A percentile compares a stretch with the other conserved stretches of the same genome.
These are phyloP conservation scores for Claviceps monticola DNA, from an alignment of 2,329 filamentous ascomycete genomes.

Conservation along the genomic window DNA sequence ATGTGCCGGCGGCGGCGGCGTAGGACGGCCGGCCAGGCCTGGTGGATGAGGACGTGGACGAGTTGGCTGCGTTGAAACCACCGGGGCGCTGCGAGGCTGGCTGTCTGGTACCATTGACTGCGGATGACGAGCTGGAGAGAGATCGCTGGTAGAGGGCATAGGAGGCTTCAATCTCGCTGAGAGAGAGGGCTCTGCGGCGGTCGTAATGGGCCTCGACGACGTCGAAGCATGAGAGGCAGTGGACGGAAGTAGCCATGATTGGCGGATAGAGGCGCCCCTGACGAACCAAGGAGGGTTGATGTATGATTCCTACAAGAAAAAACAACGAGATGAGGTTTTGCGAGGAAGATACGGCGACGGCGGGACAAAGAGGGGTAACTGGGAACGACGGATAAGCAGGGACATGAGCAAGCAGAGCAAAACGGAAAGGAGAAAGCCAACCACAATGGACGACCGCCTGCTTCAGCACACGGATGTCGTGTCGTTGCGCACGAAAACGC, in stretches of 20 bases:
- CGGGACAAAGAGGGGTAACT: no score
- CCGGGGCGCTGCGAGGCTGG: slow-evolving; percentile 17
- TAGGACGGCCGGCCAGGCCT: slow-evolving; percentile 29
- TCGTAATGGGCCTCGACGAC: slow-evolving; percentile 63
- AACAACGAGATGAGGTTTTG: no score
- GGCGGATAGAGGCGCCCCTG: not conserved
- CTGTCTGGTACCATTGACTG: slow-evolving; percentile 16
- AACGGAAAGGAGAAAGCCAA: no score
- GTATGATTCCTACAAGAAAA: not conserved
- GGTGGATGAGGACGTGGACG: slow-evolving; percentile 21
- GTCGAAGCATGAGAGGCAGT: slow-evolving; percentile 93
- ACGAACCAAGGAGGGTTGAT: not conserved
- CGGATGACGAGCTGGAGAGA: slow-evolving; percentile 6
- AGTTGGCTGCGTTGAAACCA: slow-evolving; percentile 10
- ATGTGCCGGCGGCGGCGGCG: slow-evolving; percentile 25
- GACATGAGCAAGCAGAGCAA: no score
- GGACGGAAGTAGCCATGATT: slow-evolving; percentile 67
- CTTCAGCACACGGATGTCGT: no score
- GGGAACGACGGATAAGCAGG: no score
- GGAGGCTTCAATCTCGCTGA: slow-evolving; percentile 55
- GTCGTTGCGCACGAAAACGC: no score
- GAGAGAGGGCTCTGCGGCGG: slow-evolving; percentile 49
- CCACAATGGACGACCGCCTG: no score
- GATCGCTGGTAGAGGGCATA: slow-evolving; percentile 31
- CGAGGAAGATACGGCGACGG: no score